phyloP scores from a whole-genome alignment of 371 early-diverging fungal species.

The Apophysomyces ossiformis region DNA sequence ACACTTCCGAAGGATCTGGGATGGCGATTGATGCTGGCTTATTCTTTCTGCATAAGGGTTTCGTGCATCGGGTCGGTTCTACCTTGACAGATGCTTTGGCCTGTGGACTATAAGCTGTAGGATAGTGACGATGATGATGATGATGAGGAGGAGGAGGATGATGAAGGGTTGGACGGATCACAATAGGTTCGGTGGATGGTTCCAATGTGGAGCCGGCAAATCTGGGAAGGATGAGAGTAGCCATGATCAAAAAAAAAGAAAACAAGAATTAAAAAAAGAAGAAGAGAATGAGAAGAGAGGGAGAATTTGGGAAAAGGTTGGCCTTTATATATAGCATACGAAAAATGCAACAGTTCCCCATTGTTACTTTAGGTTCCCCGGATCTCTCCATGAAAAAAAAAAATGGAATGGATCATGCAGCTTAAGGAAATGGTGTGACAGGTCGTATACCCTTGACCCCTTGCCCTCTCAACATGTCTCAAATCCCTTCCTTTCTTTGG shows the following conservation, averaged over 20 bases:
- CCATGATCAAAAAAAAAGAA: background rate
- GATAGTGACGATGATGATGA: too few species aligned
- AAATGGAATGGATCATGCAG: background rate
- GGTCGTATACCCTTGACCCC: too few species aligned
- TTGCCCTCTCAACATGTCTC: too few species aligned
- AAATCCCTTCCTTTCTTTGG: too few species aligned
- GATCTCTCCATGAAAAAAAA: background rate
- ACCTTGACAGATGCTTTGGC: background rate
- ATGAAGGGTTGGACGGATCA: background rate
- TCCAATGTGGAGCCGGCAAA: slow-evolving; percentile 15
- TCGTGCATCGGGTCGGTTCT: background rate
- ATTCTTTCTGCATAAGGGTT: background rate
- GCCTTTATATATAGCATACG: too few species aligned
- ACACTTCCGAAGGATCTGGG: background rate
- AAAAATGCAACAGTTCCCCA: too few species aligned
- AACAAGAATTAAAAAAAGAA: slow-evolving; percentile 3
- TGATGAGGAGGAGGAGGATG: too few species aligned
- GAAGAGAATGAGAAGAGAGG: background rate
- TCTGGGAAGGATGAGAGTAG: slow-evolving; percentile 8
- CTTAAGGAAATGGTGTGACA: slow-evolving; percentile 3
- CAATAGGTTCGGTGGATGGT: slow-evolving; percentile 14
- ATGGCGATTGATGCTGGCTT: background rate
- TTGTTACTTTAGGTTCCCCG: background rate
- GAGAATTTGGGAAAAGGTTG: background rate
- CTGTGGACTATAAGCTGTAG: too few species aligned